Base-by-base conservation (phyloP, 371 early-diverging fungal genomes). In the Circinella umbellata region DNA sequence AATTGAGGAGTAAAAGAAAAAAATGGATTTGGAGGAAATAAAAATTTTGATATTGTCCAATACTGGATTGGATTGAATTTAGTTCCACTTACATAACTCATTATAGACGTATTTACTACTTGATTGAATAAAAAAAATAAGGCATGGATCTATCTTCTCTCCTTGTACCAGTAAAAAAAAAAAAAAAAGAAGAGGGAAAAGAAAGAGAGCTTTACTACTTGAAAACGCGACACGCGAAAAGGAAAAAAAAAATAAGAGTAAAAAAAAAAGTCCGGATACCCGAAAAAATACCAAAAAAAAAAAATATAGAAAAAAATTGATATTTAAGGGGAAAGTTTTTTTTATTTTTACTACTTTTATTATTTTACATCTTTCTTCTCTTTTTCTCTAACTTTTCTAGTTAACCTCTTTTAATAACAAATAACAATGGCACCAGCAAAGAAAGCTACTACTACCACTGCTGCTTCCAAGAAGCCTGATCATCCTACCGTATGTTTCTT, bases 401-500 rank as follows among this genome's bases (percentile, higher is more conserved):
- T 51, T 64, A 61, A 57, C 51, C 49, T 48, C 47, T 49, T 64
- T 61, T 47, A 68, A 69, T 5, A 51, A 14, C 51, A 51, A 14
- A 51, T 15, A 57, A 61, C 71, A 46, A 66, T 71, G 73, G 48
- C 78, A 35, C 55, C 74, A 20, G 72, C 73, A 42, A 57, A 75
- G 59, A 66, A 69, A 20, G 53, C 76, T 68, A 55, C 71, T 53
- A 64, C 76, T 57, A 46, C 76, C 66, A 55, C 71, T 53, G 61
- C 76, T 57, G 67, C 79, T 61, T n/a, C 79, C 69, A 82, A 81
- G 79, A 84, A 84, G 73, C 63, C 79, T 49, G 85, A 81, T 38
- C 85, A 84, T 62, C 85, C 85, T 59, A 77, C 80, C 68, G 85
- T 84, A 82, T 76, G 80, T 60, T 10, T 48, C 13, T 48, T 48